A percentile compares a stretch with the other conserved stretches of the same genome.
These are phyloP conservation scores for Ziziphus jujuba DNA, from an alignment of 306 rosid species.

Conservation along the genomic window DNA sequence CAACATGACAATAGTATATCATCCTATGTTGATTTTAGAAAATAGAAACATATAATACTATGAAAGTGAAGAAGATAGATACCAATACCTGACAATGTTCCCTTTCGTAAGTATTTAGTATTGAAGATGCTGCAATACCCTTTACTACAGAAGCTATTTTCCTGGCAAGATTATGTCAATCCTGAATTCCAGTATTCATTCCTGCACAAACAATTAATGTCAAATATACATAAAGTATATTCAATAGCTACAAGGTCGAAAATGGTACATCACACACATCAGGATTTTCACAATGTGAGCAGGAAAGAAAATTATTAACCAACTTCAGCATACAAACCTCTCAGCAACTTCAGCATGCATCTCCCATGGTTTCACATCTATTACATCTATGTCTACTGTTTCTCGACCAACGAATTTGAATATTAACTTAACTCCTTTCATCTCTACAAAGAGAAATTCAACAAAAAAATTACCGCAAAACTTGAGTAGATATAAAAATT, in stretches of 20 bases:
- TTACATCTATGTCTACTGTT: slow-evolving; percentile 64
- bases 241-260: background rate
- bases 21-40: slow-evolving; percentile 19
- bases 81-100: slow-evolving; percentile 82
- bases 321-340: slow-evolving; percentile 74
- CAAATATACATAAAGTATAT: no score
- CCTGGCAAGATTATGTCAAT: slow-evolving; percentile 97
- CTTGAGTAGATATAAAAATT: background rate
- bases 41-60: background rate
- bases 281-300: slow-evolving; percentile 14
- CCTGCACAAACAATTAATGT: slow-evolving; percentile 49
- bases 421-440: slow-evolving; percentile 71
- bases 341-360: slow-evolving; percentile 99
- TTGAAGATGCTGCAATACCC: slow-evolving; percentile 75
- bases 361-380: slow-evolving; percentile 87
- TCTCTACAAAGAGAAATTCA: slow-evolving; percentile 47
- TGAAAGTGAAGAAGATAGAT: slow-evolving; percentile 21
- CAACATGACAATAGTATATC: slow-evolving; percentile 50
- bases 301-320: slow-evolving; percentile 55
- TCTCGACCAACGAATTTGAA: slow-evolving; percentile 74
- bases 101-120: slow-evolving; percentile 70
- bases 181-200: slow-evolving; percentile 99
- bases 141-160: slow-evolving; percentile 76
- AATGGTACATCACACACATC: background rate
- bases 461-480: slow-evolving; percentile 7